These are phyloP conservation scores for Zymoseptoria ardabiliae DNA, from an alignment of 2,329 filamentous ascomycete genomes.

Conservation along the genomic window DNA sequence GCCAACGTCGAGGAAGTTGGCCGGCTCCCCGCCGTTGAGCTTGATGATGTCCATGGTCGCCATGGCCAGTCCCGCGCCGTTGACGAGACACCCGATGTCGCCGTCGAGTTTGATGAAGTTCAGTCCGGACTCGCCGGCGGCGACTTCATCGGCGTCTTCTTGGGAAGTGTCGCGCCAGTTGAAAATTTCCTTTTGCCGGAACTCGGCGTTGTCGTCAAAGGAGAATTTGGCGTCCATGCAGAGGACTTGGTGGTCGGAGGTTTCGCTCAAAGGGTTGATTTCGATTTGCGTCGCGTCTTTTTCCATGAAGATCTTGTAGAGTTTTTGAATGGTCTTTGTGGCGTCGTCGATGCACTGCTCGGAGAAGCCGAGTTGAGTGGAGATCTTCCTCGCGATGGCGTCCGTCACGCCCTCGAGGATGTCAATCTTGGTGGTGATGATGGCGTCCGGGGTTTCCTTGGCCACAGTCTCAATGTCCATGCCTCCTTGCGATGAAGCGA, in stretches of 20 bases:
- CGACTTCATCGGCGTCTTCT: conserved; percentile 96
- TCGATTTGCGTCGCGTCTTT: conserved; percentile 98
- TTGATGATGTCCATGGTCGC: conserved; percentile 99
- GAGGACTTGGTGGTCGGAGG: conserved; percentile 93
- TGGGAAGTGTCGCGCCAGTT: conserved; percentile 87
- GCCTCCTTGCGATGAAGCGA: conserved; percentile 94
- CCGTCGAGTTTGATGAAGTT: conserved; percentile 99
- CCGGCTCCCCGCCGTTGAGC: conserved; percentile 89
- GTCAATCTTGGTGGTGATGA: conserved; percentile 86
- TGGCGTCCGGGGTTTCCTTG: conserved; percentile 94
- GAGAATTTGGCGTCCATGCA: conserved; percentile 99
- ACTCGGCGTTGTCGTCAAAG: conserved; percentile 98
- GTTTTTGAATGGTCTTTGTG: conserved; percentile 94
- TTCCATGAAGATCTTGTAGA: conserved; percentile 98
- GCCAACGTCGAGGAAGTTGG: conserved; percentile 98
- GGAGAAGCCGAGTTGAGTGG: conserved; percentile 89
- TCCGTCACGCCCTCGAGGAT: conserved; percentile 94
- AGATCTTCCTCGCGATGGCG: conserved; percentile 84
- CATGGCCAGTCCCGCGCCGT: conserved; percentile 98
- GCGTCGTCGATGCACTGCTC: conserved; percentile 95
- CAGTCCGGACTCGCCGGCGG: conserved; percentile 83
- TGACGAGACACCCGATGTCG: conserved; percentile 98
- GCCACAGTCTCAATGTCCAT: conserved; percentile 99
- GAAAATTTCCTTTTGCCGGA: conserved; percentile 95
- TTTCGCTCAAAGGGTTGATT: conserved; percentile 98